Base-by-base conservation (phyloP, 306 rosid species). In the Castanospermum australe region DNA sequence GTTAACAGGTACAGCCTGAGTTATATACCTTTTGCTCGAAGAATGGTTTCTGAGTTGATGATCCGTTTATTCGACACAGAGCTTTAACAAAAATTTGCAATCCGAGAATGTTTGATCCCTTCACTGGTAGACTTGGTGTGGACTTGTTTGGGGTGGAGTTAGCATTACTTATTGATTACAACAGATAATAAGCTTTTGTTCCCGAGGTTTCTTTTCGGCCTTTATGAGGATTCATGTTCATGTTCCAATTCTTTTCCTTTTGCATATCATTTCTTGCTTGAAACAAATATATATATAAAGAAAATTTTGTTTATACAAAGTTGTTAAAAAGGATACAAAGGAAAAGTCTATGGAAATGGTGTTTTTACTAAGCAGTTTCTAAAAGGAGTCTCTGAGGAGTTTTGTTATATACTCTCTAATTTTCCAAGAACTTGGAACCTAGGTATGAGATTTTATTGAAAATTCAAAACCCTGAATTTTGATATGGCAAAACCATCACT, bases 11-110 rank as follows among this genome's bases (percentile, higher is more conserved):
- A 95, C 82, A 89, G 97, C 74, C 71, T 95, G 83, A 95, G 99
- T 70, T 93, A 95, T 73, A 95, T 95, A 77, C 98, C 99, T 35
- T 95, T 95, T 86, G 99, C 99, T 71, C 92, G 98, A 84, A 91
- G 94, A 86, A 91, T 92, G 89, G 97, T 95, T 64, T 95, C 99
- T 5, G 81, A 83, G 76, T 71, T 95, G 92, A 95, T 93, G 98
- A 55, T 91, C 47, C 91, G 98, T 55, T 82, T 93, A 22, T 91
- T 89, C 7, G 94, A 95, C 84, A 95, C 98, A 11, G 98, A 95
- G 79, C 87, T 93, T 35, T 95, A 86, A 85, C 52, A 67, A 57
- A 6, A 77, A n/a, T 59, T 0, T 41, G 42, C 65, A 7, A 79
- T 28, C 21, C 63, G 44, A 70, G 63, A 45, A 38, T 38, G 45